These are phyloP conservation scores for Phaseolus coccineus DNA, from an alignment of 331 rosid genomes.

Conservation along the genomic window DNA sequence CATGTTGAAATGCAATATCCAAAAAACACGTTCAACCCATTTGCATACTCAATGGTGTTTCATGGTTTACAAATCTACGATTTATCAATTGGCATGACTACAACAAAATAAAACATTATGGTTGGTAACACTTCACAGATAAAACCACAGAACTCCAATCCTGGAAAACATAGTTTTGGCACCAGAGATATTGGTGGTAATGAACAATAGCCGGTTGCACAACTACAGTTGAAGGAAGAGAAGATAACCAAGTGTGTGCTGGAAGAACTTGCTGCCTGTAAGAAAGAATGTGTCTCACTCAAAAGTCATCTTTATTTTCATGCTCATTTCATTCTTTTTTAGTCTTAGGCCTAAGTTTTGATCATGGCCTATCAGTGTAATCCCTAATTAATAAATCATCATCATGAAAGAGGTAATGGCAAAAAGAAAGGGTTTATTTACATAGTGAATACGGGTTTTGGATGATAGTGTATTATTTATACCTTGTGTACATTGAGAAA, in stretches of 20 bases:
- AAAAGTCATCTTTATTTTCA: constrained; percentile 18
- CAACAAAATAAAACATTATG: constrained; percentile 36
- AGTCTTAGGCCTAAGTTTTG: constrained; percentile 56
- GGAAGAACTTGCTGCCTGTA: constrained; percentile 14
- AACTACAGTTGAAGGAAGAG: constrained; percentile 70
- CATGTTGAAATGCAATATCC: too few species aligned
- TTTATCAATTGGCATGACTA: too few species aligned
- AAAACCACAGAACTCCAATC: constrained; percentile 46
- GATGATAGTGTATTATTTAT: constrained; percentile 23
- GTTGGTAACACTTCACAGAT: constrained; percentile 53
- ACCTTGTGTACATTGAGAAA: constrained; percentile 33
- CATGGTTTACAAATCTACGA: too few species aligned
- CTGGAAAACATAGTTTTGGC: constrained; percentile 44
- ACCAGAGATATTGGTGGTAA: constrained; percentile 46
- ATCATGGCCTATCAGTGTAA: constrained; percentile 41
- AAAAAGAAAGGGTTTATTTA: neutral
- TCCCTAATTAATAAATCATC: constrained; percentile 36
- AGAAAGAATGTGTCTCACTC: constrained; percentile 34
- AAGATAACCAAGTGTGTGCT: constrained; percentile 56
- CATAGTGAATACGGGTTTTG: constrained; percentile 25
- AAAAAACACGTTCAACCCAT: too few species aligned
- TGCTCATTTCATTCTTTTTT: constrained; percentile 39
- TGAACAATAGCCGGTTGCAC: constrained; percentile 58
- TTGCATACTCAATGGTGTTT: too few species aligned
- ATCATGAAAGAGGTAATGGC: neutral